Evolutionary conservation across 2,329 filamentous ascomycete genomes (phyloP).

Genomic region (Sarocladiaceae sp.): DNA sequence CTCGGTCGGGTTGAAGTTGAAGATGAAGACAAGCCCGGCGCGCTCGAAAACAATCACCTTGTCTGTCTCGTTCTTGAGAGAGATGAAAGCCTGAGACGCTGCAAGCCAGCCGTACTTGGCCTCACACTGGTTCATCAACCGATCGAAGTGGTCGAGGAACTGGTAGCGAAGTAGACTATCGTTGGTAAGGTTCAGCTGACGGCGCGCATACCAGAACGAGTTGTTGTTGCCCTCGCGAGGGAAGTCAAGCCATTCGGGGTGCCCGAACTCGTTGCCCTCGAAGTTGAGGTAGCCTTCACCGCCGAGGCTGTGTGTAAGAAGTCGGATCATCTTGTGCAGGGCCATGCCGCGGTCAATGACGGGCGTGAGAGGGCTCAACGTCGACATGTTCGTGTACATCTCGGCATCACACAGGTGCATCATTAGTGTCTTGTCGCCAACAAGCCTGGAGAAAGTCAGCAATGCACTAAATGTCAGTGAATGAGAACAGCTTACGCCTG

Average conservation of each 20-base stretch:
- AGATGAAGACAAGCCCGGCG: slow-evolving; percentile 82
- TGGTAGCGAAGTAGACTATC: slow-evolving; percentile 80
- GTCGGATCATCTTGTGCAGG: slow-evolving; percentile 94
- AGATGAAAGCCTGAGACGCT: slow-evolving; percentile 80
- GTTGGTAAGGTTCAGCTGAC: slow-evolving; percentile 88
- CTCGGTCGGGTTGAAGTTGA: slow-evolving; percentile 85
- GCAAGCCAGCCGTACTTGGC: slow-evolving; percentile 88
- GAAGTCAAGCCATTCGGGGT: slow-evolving; percentile 98
- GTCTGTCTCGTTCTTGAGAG: slow-evolving; percentile 86
- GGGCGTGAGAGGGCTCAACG: slow-evolving; percentile 72
- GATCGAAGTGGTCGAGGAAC: slow-evolving; percentile 86
- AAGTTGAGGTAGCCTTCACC: slow-evolving; percentile 98
- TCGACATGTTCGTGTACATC: slow-evolving; percentile 97
- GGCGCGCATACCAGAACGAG: slow-evolving; percentile 89
- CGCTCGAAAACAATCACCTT: slow-evolving; percentile 96
- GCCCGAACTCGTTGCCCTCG: slow-evolving; percentile 97
- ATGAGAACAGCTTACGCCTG: slow-evolving; percentile 66
- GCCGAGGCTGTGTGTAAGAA: slow-evolving; percentile 84
- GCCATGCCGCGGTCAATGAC: slow-evolving; percentile 86
- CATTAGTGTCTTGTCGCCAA: slow-evolving; percentile 93
- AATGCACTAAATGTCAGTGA: slow-evolving; percentile 11
- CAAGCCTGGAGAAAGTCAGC: slow-evolving; percentile 53
- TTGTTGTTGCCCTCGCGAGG: slow-evolving; percentile 88
- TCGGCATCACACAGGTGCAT: slow-evolving; percentile 98
- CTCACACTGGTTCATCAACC: slow-evolving; percentile 82